phyloP scores from a whole-genome alignment of 2,329 filamentous ascomycete species.

The Colletotrichum sojae region DNA sequence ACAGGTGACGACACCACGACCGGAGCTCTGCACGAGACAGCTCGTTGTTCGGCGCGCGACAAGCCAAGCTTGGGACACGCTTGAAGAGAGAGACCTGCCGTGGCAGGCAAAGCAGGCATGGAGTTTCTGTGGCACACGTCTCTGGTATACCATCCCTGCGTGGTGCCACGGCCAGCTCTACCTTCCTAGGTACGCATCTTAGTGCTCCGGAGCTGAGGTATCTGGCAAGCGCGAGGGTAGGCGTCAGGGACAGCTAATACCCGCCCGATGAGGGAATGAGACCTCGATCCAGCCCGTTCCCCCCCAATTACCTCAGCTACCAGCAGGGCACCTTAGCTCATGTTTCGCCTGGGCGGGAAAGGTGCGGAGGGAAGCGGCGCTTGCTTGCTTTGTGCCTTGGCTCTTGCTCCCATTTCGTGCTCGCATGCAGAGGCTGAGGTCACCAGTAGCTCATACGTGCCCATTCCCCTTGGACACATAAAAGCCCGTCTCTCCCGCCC shows the following conservation, averaged over 20 bases:
- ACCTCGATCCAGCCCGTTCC: slow-evolving; percentile 32
- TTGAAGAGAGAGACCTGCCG: slow-evolving; percentile 1
- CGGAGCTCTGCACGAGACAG: background rate
- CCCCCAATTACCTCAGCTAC: slow-evolving; percentile 21
- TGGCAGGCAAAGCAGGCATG: background rate
- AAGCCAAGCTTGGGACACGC: background rate
- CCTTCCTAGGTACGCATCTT: background rate
- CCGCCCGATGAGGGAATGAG: slow-evolving; percentile 37
- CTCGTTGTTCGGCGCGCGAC: slow-evolving; percentile 1
- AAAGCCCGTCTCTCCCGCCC: slow-evolving; percentile 37
- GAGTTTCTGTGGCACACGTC: slow-evolving; percentile 1
- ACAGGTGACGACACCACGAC: slow-evolving; percentile 52
- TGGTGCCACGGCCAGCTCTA: background rate
- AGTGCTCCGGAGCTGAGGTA: background rate
- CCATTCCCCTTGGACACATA: slow-evolving; percentile 32
- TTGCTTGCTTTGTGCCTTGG: slow-evolving; percentile 21
- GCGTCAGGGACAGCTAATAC: background rate
- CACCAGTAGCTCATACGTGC: slow-evolving; percentile 34
- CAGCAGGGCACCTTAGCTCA: background rate
- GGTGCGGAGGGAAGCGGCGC: slow-evolving; percentile 3
- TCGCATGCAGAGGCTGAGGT: slow-evolving; percentile 38
- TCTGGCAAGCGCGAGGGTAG: background rate
- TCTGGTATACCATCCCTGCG: slow-evolving; percentile 1
- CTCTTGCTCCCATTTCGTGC: slow-evolving; percentile 15
- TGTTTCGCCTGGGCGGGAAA: slow-evolving; percentile 32